Base-by-base conservation (phyloP, 2,329 filamentous ascomycete species). In the Thielaviopsis musarum region DNA sequence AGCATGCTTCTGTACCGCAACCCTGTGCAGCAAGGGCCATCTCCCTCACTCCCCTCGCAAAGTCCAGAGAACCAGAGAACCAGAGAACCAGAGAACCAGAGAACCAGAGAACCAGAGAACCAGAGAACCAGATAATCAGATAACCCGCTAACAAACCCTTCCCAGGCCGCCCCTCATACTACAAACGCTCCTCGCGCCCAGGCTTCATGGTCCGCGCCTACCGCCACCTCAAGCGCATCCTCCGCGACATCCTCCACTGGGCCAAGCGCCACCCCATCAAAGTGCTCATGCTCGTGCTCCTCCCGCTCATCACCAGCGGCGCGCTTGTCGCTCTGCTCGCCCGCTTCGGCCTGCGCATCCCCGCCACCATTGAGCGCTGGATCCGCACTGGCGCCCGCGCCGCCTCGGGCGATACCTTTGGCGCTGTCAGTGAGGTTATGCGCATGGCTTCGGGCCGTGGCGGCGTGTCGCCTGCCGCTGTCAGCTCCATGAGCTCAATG, bases 221-320 rank as follows among this genome's bases (percentile, higher is more conserved):
- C 70, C 80, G 81, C 70, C 85, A 88, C 66, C 80, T 96, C 62
- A 85, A 85, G 68, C 83, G 85, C 52, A 80, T 95, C 63, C 74
- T 95, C 60, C 85, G 86, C 67, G 84, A 95, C 69, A 82, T 96
- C 9, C 77, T 85, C 69, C 81, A 84, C 69, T 95, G 91, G 73
- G 86, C 88, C 66, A 85, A 88, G 69, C 79, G 82, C 45, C 85
- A 96, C 73, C 91, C 91, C 0, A 73, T 89, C 68, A 94, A 94
- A 73, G 87, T 95, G 54, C 87, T 96, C 74, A 77, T 88, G 75
- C 80, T 90, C 63, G 85, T 95, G 63, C 79, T 96, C 66, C 82
- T 96, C 79, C 91, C 91, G 10, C 77, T 97, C 61, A 75, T 96
- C 66, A 90, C 85, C 1, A 88, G 88, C 57, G 91, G 91, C 34